phyloP scores from a whole-genome alignment of 2,329 filamentous ascomycete genomes.

The Chalara sp. region DNA sequence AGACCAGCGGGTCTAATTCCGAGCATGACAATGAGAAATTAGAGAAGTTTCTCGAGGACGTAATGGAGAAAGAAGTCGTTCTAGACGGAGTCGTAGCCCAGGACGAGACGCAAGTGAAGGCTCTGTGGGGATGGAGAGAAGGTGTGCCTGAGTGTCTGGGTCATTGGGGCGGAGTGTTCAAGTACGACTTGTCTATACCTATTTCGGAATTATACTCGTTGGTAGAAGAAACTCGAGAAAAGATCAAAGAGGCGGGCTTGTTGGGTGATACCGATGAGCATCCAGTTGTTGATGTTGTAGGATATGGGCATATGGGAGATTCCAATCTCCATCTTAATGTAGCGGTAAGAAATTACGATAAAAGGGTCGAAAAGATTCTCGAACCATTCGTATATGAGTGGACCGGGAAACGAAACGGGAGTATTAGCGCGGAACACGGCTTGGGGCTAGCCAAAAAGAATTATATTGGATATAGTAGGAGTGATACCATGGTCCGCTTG shows the following conservation, averaged over 20 bases:
- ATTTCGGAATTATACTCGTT: conserved; percentile 79
- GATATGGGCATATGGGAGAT: conserved; percentile 98
- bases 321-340: conserved; percentile 93
- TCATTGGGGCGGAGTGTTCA: conserved; percentile 93
- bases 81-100: conserved; percentile 86
- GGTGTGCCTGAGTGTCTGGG: conserved; percentile 84
- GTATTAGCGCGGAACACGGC: conserved; percentile 95
- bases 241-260: conserved; percentile 67
- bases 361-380: conserved; percentile 75
- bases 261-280: conserved; percentile 68
- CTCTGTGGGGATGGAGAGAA: conserved; percentile 89
- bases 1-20: conserved; percentile 89
- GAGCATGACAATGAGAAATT: conserved; percentile 94
- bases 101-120: conserved; percentile 80
- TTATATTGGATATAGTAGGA: conserved; percentile 88
- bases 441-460: conserved; percentile 93
- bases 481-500: conserved; percentile 75
- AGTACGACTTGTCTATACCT: conserved; percentile 96
- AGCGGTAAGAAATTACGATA: conserved; percentile 73
- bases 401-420: conserved; percentile 81
- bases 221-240: conserved; percentile 75
- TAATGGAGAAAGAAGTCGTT: conserved; percentile 84
- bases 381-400: conserved; percentile 98
- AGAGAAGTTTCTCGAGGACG: conserved; percentile 80
- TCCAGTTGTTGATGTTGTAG: conserved; percentile 84